A percentile compares a stretch with the other conserved stretches of the same genome.
These are phyloP conservation scores for Camellia granthamiana DNA, from an alignment of 148 eudicot genomes.

Conservation along the genomic window DNA sequence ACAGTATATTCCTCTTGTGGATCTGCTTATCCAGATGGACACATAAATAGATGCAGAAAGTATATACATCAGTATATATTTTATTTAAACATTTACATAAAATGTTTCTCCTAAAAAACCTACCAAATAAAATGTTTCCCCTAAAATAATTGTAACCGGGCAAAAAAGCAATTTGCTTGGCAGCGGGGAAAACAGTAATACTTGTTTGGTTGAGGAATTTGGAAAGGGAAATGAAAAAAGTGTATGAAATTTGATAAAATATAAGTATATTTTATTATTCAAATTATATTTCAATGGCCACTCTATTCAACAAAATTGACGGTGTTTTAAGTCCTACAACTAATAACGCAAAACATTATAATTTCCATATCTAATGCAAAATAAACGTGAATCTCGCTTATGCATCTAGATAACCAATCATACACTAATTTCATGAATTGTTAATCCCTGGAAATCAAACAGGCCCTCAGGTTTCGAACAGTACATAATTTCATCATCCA, in stretches of 20 bases:
- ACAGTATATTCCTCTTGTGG: background rate
- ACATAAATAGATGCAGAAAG: background rate
- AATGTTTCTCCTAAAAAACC: background rate
- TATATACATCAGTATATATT: background rate
- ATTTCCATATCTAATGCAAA: too few relatives aligned
- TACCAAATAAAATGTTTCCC: background rate
- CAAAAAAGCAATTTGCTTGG: background rate
- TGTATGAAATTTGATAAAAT: background rate
- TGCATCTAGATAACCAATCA: too few relatives aligned
- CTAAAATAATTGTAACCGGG: background rate
- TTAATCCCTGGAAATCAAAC: too few relatives aligned
- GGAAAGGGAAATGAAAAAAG: background rate
- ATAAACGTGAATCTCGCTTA: too few relatives aligned
- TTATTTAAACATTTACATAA: background rate
- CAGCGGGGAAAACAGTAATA: background rate
- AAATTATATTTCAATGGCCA: too few relatives aligned
- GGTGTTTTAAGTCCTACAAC: too few relatives aligned
- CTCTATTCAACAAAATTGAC: too few relatives aligned
- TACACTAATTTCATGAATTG: too few relatives aligned
- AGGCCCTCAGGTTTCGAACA: background rate
- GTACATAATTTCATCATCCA: background rate
- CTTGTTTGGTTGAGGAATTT: too few relatives aligned
- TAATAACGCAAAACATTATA: too few relatives aligned
- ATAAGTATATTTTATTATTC: too few relatives aligned
- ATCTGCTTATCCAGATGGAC: background rate